A percentile compares a stretch with the other conserved stretches of the same genome.
These are phyloP conservation scores for Melocanna baccifera DNA, from an alignment of 176 grass and related monocot genomes.

Conservation along the genomic window DNA sequence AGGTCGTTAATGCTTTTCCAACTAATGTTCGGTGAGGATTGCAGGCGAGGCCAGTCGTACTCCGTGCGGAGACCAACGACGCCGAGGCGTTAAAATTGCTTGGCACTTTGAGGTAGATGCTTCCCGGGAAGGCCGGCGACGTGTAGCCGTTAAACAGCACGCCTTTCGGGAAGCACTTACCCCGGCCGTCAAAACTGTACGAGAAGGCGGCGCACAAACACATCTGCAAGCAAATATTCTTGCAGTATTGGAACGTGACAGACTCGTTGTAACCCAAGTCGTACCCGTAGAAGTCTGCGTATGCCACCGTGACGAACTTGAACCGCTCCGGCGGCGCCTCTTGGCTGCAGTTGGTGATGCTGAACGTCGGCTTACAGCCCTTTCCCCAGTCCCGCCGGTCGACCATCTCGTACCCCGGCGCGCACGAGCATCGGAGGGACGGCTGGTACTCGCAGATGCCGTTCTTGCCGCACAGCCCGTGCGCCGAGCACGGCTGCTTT, in stretches of 20 bases:
- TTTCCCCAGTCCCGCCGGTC: constrained; percentile 35
- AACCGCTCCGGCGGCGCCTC: not conserved
- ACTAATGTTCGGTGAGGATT: too few species aligned
- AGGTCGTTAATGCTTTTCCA: too few species aligned
- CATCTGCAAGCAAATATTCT: constrained; percentile 4
- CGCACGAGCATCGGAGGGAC: constrained; percentile 36
- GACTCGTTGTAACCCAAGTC: not conserved
- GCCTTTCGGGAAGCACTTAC: constrained; percentile 39
- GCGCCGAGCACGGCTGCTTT: constrained; percentile 23
- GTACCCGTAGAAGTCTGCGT: constrained; percentile 56
- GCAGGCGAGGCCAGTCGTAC: constrained; percentile 22
- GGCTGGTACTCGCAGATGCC: constrained; percentile 39
- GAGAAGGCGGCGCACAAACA: constrained; percentile 50
- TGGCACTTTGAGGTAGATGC: constrained; percentile 49
- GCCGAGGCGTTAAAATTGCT: not conserved
- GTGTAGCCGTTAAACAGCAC: constrained; percentile 54
- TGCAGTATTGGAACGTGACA: constrained; percentile 36
- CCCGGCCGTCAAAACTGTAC: not conserved
- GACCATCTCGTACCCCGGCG: constrained; percentile 41
- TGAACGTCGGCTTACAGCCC: constrained; percentile 51
- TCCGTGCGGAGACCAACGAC: not conserved
- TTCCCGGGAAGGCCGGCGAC: constrained; percentile 37
- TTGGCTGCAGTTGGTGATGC: not conserved
- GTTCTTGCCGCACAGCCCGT: constrained; percentile 60
- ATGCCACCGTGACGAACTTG: constrained; percentile 22